phyloP scores from a whole-genome alignment of 2,329 filamentous ascomycete genomes.

The Fusarium scirpi region DNA sequence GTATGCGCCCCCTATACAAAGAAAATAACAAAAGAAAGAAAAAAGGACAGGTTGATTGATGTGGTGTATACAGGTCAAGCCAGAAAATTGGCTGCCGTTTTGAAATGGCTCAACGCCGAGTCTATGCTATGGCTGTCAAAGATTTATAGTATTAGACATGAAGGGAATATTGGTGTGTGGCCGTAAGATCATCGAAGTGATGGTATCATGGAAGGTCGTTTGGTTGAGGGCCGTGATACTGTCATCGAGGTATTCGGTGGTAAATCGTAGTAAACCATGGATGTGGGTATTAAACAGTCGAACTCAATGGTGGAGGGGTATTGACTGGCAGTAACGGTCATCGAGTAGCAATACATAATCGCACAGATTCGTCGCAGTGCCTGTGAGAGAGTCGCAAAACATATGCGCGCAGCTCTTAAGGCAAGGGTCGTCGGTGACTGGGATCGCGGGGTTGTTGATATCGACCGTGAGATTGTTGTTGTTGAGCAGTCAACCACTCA shows the following conservation, averaged over 20 bases:
- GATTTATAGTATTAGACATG: slow-evolving; percentile 47
- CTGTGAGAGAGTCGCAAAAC: slow-evolving; percentile 29
- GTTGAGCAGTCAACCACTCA: slow-evolving; percentile 64
- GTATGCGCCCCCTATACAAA: slow-evolving; percentile 47
- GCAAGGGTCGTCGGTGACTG: slow-evolving; percentile 54
- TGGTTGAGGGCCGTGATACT: slow-evolving; percentile 38
- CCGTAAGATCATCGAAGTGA: slow-evolving; percentile 45
- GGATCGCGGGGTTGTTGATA: slow-evolving; percentile 62
- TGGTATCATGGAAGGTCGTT: slow-evolving; percentile 43
- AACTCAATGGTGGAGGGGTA: neutral
- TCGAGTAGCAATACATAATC: slow-evolving; percentile 9
- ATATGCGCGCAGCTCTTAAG: slow-evolving; percentile 45
- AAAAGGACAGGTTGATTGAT: slow-evolving; percentile 40
- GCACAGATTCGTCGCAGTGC: slow-evolving; percentile 14
- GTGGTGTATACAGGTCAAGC: slow-evolving; percentile 47
- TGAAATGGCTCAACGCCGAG: slow-evolving; percentile 48
- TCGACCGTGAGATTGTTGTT: slow-evolving; percentile 56
- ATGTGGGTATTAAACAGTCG: slow-evolving; percentile 22
- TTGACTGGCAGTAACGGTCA: slow-evolving; percentile 2
- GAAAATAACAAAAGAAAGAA: slow-evolving; percentile 40
- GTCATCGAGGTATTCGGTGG: slow-evolving; percentile 44
- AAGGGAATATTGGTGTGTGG: slow-evolving; percentile 41
- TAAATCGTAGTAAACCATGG: slow-evolving; percentile 36
- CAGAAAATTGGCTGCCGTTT: slow-evolving; percentile 35
- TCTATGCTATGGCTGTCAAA: slow-evolving; percentile 51